These are phyloP conservation scores for Diaporthe citrichinensis DNA, from an alignment of 2,329 filamentous ascomycete genomes.

Conservation along the genomic window DNA sequence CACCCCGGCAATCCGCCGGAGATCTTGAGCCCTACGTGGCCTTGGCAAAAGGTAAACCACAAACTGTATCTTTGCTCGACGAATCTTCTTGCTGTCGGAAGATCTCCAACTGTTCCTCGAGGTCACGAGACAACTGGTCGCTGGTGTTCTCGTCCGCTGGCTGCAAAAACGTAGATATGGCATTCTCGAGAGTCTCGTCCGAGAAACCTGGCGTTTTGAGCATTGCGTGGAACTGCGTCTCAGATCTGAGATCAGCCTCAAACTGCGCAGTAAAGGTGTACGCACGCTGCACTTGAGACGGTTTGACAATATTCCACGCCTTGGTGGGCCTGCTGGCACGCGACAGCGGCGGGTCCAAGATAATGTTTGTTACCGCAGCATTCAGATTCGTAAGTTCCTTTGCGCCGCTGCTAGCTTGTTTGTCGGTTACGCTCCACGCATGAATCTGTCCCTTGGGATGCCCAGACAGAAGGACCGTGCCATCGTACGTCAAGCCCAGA, in stretches of 20 bases:
- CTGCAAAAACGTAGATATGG: slow-evolving; percentile 62
- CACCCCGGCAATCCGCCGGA: slow-evolving; percentile 3
- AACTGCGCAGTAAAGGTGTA: slow-evolving; percentile 79
- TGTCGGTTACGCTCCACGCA: slow-evolving; percentile 82
- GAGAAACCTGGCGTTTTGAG: slow-evolving; percentile 64
- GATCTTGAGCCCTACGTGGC: slow-evolving; percentile 23
- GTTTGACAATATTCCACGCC: slow-evolving; percentile 80
- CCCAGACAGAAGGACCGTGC: slow-evolving; percentile 83
- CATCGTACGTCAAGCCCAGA: slow-evolving; percentile 84
- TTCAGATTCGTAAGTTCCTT: slow-evolving; percentile 80
- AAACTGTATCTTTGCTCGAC: slow-evolving; percentile 52
- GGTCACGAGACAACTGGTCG: slow-evolving; percentile 55
- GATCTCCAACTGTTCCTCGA: slow-evolving; percentile 56
- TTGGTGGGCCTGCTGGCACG: slow-evolving; percentile 58
- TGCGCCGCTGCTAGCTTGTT: slow-evolving; percentile 68
- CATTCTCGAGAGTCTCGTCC: slow-evolving; percentile 61
- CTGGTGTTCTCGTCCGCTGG: slow-evolving; percentile 47
- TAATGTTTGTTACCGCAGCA: slow-evolving; percentile 85
- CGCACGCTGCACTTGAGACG: slow-evolving; percentile 75
- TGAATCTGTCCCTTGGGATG: slow-evolving; percentile 85
- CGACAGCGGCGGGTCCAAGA: slow-evolving; percentile 76
- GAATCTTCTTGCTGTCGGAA: slow-evolving; percentile 55
- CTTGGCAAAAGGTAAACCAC: slow-evolving; percentile 45
- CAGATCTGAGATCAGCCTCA: slow-evolving; percentile 55
- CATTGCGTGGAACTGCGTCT: slow-evolving; percentile 62